These are phyloP conservation scores for Epichloe gansuensis DNA, from an alignment of 2,329 filamentous ascomycete genomes.

Conservation along the genomic window DNA sequence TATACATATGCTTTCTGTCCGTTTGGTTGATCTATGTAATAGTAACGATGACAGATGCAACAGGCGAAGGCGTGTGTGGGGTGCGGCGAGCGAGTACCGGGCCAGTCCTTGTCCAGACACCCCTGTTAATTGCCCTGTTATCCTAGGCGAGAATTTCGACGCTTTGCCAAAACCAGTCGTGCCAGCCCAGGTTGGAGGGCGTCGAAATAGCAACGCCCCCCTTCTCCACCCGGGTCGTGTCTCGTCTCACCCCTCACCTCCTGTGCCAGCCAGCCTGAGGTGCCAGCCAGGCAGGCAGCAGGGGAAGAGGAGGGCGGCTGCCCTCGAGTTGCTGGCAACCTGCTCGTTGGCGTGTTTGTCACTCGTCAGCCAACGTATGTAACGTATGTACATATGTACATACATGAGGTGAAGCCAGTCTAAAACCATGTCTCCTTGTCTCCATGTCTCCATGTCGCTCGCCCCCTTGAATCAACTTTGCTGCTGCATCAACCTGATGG, in stretches of 20 bases:
- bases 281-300: too few species aligned
- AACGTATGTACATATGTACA: neutral
- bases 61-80: neutral
- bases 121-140: too few species aligned
- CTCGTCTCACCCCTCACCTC: neutral
- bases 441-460: neutral
- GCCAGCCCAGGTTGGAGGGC: too few species aligned
- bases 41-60: neutral
- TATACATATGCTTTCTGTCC: conserved; percentile 1
- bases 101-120: too few species aligned
- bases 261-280: too few species aligned
- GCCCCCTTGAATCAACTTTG: neutral
- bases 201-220: neutral
- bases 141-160: neutral
- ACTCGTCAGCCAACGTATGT: neutral
- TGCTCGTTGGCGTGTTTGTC: neutral
- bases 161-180: neutral
- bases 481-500: too few species aligned
- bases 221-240: neutral
- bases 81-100: neutral
- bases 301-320: too few species aligned
- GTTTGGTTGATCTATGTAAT: neutral
- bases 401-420: neutral
- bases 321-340: neutral
- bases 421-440: neutral